Evolutionary conservation across 352 stramenopile genomes (phyloP), one percentile per base, ranked within the genome.

Genomic region (Pythium utonaiense): DNA sequence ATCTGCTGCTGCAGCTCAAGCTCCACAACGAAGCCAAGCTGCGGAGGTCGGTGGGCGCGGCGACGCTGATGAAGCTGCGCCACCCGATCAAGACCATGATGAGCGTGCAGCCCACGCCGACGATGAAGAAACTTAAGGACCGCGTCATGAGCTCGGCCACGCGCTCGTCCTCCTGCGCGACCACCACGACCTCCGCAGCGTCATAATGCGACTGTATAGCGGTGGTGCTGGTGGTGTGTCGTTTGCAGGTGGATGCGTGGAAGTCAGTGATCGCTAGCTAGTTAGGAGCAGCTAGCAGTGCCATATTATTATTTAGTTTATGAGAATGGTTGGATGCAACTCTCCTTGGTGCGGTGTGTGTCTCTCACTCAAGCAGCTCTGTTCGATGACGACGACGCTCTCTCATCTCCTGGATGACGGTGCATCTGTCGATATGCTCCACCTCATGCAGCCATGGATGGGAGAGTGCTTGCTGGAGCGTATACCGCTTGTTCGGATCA

Each of bases 91-190:
- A 78, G 13, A 69, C 62, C 48, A 84, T 86, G 38, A 74, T 87
- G 58, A 78, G 82, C 55, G 72, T 70, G 17, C 77, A 84, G 53
- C 60, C 77, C 7, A 86, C 80, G 22, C 78, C 78, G 9, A 85
- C 71, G 41, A 77, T 91, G 56, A 84, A 86, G 64, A 91, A 91
- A 53, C 69, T 91, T 55, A 73, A 74, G 6, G 73, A 88, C 41
- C 50, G 57, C 21, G 63, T 70, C 9, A 54, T 62, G 40, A 62
- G 24, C 51, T 58, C 63, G 22, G 48, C 48, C 22, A 60, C 62
- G 6, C 33, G 53, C 17, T 62, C 54, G 0, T 69, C 62, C 3
- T 69, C 62, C 1, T 69, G 62, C 64, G 73, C 71, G 4, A 62
- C 66, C 24, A 68, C 61, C 40, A 78, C 65, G 38, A 69, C 73